These are phyloP conservation scores for Cymbidium sinense DNA, from an alignment of 106 monocot species.

Conservation along the genomic window DNA sequence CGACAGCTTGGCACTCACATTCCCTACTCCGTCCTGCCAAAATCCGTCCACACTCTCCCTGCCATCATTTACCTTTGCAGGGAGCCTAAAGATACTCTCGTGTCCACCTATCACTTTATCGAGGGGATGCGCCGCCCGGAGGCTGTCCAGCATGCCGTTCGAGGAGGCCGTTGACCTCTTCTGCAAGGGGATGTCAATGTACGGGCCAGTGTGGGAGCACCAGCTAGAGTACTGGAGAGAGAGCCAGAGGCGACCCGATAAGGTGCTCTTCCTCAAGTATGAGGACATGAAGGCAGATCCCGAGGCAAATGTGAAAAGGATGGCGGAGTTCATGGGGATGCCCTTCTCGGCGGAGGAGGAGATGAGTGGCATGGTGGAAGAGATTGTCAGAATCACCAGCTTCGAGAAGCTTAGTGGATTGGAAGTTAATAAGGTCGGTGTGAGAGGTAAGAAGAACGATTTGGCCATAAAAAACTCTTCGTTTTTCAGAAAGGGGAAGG, in stretches of 20 bases:
- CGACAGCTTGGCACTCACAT: slow-evolving; percentile 9
- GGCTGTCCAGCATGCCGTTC: slow-evolving; percentile 6
- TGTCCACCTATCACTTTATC: slow-evolving; percentile 26
- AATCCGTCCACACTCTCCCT: slow-evolving; percentile 16
- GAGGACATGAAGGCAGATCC: slow-evolving; percentile 20
- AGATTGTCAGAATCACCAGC: slow-evolving; percentile 23
- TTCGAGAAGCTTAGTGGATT: slow-evolving; percentile 16
- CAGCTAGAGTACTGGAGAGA: slow-evolving; percentile 20
- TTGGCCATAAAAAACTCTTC: not conserved
- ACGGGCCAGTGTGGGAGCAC: slow-evolving; percentile 32
- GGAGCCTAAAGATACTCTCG: slow-evolving; percentile 30
- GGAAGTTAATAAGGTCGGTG: slow-evolving; percentile 13
- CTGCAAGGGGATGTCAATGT: not conserved
- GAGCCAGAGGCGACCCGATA: not conserved
- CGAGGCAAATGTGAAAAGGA: not conserved
- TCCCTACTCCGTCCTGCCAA: slow-evolving; percentile 6
- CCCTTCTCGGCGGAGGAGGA: slow-evolving; percentile 13
- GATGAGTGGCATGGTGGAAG: slow-evolving; percentile 10
- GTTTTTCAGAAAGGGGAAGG: slow-evolving; percentile 22
- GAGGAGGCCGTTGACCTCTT: not conserved
- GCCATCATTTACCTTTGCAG: slow-evolving; percentile 34
- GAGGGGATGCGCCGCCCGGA: not conserved
- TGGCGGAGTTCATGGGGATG: slow-evolving; percentile 30
- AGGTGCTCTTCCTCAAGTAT: slow-evolving; percentile 24
- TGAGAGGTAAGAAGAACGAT: too few relatives aligned